Evolutionary conservation across 2,329 filamentous ascomycete species (phyloP), one percentile per base, ranked within the genome.

Genomic region (Thelonectria blattea): DNA sequence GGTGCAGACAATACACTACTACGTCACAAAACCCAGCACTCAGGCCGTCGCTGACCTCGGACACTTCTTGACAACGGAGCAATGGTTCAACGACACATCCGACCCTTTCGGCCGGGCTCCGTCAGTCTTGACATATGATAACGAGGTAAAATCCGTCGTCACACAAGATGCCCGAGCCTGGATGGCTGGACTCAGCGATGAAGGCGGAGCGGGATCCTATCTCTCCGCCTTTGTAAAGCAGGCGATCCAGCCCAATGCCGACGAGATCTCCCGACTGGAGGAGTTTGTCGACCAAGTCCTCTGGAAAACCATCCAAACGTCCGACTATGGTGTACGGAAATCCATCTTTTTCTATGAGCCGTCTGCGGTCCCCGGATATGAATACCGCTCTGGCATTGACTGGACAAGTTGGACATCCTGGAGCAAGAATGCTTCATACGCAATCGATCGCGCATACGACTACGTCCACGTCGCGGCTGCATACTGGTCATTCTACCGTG

Each of bases 151-250:
- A 6, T 64, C 74, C 8, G 76, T 78, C 22, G 80, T 83, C 3
- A 71, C 74, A 30, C 81, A 83, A 52, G 80, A 83, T 34, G 58
- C 75, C 1, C 78, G 85, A 1, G 84, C 80, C 7, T 88, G 85
- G 85, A 81, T 88, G 5, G 79, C 85, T 1, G 85, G 85, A 0
- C 75, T 88, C 1, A 86, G 83, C 56, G 85, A 88, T 58, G 85
- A 88, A 72, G 85, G 78, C 0, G 85, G 85, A 1, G 81, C 82
- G 0, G 84, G 84, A 1, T 80, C 84, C 0, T 87, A 81, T 61
- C 77, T 87, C 1, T 83, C 85, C 0, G 81, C 83, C 0, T 74
- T 79, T 2, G 79, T 85, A 73, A 88, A 88, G 71, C 82, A 86
- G 58, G 77, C 78, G 2, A 69, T 80, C 7, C 82, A 82, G 34